Base-by-base conservation (phyloP, 2,329 filamentous ascomycete genomes). In the Pestalotiopsis sp. region DNA sequence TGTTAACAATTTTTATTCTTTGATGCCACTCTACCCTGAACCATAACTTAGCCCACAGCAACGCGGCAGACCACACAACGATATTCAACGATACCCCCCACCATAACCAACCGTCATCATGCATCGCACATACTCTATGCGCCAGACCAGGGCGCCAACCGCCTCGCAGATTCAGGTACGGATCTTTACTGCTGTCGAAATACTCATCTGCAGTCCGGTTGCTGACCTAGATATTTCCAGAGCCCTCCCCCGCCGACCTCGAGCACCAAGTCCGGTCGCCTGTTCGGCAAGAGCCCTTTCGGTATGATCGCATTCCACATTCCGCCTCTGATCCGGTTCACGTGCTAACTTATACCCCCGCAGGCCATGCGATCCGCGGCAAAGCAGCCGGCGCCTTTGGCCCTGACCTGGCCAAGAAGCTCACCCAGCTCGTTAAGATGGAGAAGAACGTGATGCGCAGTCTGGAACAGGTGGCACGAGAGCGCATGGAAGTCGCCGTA, bases 361-460 rank as follows among this genome's bases (percentile, higher is more conserved):
- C 62, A 88, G 87, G 87, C 70, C 89, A 91, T 87, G 86, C 87
- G 70, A 88, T 94, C 78, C 88, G 92, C 75, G 88, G 89, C 77
- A 91, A 91, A 77, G 87, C 91, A 57, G 91, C 92, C 71, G 92
- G 92, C 73, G 91, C 92, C 74, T 94, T 94, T 72, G 88, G 89
- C 71, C 88, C 94, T 68, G 96, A 99, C 76, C 90, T 99, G 68
- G 92, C 96, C 68, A 98, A 97, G 88, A 99, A 99, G 88, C 91
- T 99, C 70, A 94, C 94, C 55, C 93, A 97, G 84, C 89, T 99
- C 65, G 96, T 99, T 71, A 99, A 99, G 89, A 99, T 99, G 96
- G 96, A 99, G 85, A 99, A 99, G 90, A 98, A 99, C 79, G 93
- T 98, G 67, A 99, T 99, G 96, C 94, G 96, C 81, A 98, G 94